Evolutionary conservation across 805 yeast genomes (phyloP).

Genomic region (Metschnikowia aberdeeniae): DNA sequence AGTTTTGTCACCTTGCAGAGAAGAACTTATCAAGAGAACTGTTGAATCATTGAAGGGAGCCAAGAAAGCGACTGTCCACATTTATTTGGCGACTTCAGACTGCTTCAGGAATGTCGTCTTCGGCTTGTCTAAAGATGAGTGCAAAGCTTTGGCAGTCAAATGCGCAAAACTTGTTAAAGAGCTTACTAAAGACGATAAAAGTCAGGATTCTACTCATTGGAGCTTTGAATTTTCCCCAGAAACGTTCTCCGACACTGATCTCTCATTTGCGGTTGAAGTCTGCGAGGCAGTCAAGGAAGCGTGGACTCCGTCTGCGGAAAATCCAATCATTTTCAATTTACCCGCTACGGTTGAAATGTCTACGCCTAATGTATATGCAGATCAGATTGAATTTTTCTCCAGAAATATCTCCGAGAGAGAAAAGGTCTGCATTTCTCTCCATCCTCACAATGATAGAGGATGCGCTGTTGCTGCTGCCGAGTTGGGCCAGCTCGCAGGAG

Average conservation of each 20-base stretch:
- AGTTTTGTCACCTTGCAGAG: conserved; percentile 73
- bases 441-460: conserved; percentile 83
- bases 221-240: conserved; percentile 78
- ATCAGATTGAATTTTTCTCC: conserved; percentile 73
- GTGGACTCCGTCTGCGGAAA: conserved; percentile 64
- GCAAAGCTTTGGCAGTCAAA: conserved; percentile 56
- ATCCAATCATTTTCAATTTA: conserved; percentile 72
- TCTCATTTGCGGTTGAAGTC: conserved; percentile 58
- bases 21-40: conserved; percentile 65
- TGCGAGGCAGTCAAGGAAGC: conserved; percentile 74
- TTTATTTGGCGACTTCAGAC: conserved; percentile 72
- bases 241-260: conserved; percentile 66
- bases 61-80: conserved; percentile 69
- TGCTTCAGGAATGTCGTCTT: conserved; percentile 72
- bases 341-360: conserved; percentile 86
- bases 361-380: conserved; percentile 79
- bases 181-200: conserved; percentile 67
- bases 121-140: conserved; percentile 55
- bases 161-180: conserved; percentile 59
- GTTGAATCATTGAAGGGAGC: conserved; percentile 73
- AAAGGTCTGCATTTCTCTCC: conserved; percentile 68
- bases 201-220: conserved; percentile 56
- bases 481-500: conserved; percentile 77
- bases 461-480: conserved; percentile 90
- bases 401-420: conserved; percentile 62